Evolutionary conservation across 192 early-diverging fungal species (phyloP).

Genomic region (Gonapodya sp.): DNA sequence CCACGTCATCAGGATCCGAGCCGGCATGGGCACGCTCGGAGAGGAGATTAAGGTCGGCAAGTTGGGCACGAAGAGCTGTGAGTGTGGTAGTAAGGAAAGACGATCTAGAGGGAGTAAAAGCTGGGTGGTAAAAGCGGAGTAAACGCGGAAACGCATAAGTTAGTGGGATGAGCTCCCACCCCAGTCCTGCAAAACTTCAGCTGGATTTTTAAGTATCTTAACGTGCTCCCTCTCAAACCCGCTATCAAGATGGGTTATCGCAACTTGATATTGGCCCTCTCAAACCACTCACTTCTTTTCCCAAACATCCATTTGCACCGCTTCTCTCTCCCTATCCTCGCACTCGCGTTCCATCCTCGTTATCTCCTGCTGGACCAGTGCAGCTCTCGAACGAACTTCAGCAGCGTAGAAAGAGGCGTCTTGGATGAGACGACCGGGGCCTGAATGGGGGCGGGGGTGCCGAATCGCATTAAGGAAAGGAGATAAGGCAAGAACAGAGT

Average conservation of each 20-base stretch:
- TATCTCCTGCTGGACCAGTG: slow-evolving; percentile 23
- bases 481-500: neutral
- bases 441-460: too few species aligned
- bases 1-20: slow-evolving; percentile 44
- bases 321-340: slow-evolving; percentile 35
- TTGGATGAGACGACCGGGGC: neutral
- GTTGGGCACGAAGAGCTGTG: slow-evolving; percentile 47
- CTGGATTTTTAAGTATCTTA: too few species aligned
- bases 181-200: too few species aligned
- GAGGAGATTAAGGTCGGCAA: neutral
- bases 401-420: neutral
- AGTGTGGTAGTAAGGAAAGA: slow-evolving; percentile 43
- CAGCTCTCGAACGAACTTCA: neutral
- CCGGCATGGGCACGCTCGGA: slow-evolving; percentile 28
- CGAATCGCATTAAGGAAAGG: too few species aligned
- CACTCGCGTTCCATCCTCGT: slow-evolving; percentile 30
- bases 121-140: too few species aligned
- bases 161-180: too few species aligned
- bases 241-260: too few species aligned
- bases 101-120: slow-evolving; percentile 15
- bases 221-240: too few species aligned
- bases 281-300: slow-evolving; percentile 42
- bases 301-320: slow-evolving; percentile 34
- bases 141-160: too few species aligned
- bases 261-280: too few species aligned